phyloP scores from a whole-genome alignment of 305 asterid genomes.

The Rubia peregrina region DNA sequence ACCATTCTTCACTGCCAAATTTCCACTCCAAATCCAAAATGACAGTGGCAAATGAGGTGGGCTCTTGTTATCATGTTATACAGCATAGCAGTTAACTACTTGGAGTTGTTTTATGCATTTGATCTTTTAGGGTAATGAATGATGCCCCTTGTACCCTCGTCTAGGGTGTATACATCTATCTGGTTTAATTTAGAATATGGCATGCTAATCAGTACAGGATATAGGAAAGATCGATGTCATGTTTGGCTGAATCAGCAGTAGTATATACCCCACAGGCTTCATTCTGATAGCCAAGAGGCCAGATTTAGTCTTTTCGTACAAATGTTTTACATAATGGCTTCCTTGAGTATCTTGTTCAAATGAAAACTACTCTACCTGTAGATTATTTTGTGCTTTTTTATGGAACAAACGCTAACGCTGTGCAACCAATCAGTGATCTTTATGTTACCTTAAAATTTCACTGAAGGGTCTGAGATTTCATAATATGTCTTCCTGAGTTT shows the following conservation, averaged over 20 bases:
- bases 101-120: slow-evolving; percentile 1
- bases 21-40: background rate
- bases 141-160: background rate
- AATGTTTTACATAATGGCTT: background rate
- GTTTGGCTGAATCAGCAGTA: background rate
- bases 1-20: background rate
- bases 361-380: background rate
- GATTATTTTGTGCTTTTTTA: background rate
- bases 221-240: background rate
- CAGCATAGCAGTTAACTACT: slow-evolving; percentile 11
- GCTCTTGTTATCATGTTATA: background rate
- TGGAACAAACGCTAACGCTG: background rate
- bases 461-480: background rate
- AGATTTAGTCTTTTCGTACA: background rate
- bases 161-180: background rate
- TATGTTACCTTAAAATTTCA: background rate
- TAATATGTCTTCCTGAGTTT: background rate
- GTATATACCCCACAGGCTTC: slow-evolving; percentile 1
- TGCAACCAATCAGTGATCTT: background rate
- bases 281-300: background rate
- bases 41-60: slow-evolving; percentile 8
- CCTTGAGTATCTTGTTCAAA: background rate
- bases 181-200: background rate
- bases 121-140: background rate
- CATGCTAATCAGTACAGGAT: background rate